Base-by-base conservation (phyloP, 192 early-diverging fungal genomes). In the Anaeromyces robustus region DNA sequence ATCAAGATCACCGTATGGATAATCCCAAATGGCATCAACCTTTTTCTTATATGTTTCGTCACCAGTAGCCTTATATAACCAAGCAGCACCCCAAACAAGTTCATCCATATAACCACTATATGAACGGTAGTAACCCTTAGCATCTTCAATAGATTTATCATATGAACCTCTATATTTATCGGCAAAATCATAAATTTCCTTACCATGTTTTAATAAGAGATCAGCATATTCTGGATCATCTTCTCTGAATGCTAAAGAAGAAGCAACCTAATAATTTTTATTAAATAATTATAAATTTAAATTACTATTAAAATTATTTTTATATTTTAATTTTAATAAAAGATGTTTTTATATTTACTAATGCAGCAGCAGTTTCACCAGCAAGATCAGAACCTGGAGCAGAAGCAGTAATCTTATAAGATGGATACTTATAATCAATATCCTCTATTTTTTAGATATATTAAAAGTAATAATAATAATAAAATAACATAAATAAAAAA, bases 11-110 rank as follows among this genome's bases (percentile, higher is more conserved):
- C 52, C 52, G 11, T 68, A 68, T 68, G 52, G 52, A 68, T 22
- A 28, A n/a, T 90, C 80, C 52, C 52, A 68, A n/a, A 68, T 68
- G 5, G 26, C 83, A 79, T 80, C 77, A 1, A 89, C 89, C 77
- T 85, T 87, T 17, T 81, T 77, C 78, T 85, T 79, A 78, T 90
- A 91, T 11, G 31, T 81, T 14, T 80, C 1, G n/a, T 88, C 82
- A 22, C 84, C 84, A 6, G 89, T 90, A 12, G 89, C 85, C 32
- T 80, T 81, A 81, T 86, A 89, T 82, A 91, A 84, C 90, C 89
- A 90, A 14, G 87, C 83, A n/a, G 89, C 89, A 52, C 84, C 89
- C 85, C 82, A 90, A 13, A 88, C 86, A 0, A 91, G 81, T 79
- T 91, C 86, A 78, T 87, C 85, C 17, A 81, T 78, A 77, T 82